phyloP scores from a whole-genome alignment of 176 grass and related monocot genomes.

The Carex pumila region DNA sequence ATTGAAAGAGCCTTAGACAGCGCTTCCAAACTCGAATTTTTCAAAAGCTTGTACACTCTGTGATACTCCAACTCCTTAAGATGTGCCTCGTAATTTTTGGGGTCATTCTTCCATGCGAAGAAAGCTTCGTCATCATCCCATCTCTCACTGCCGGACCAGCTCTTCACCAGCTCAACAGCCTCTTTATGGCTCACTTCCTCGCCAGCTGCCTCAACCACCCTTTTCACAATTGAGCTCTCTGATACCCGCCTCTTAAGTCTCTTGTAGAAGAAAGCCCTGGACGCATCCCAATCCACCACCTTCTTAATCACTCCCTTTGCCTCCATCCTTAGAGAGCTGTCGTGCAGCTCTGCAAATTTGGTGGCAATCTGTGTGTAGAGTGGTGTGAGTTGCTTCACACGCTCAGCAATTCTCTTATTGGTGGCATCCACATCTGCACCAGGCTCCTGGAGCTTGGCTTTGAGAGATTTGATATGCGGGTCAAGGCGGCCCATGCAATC shows the following conservation, averaged over 20 bases:
- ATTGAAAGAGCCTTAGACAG: slow-evolving; percentile 53
- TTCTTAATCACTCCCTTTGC: slow-evolving; percentile 78
- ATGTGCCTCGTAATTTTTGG: slow-evolving; percentile 55
- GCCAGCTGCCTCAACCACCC: slow-evolving; percentile 60
- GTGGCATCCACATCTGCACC: slow-evolving; percentile 45
- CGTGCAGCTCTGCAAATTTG: slow-evolving; percentile 86
- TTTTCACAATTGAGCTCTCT: slow-evolving; percentile 55
- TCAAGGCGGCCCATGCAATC: slow-evolving; percentile 94
- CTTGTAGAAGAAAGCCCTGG: slow-evolving; percentile 81
- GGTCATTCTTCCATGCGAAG: slow-evolving; percentile 73
- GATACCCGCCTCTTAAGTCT: slow-evolving; percentile 66
- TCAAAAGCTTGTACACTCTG: slow-evolving; percentile 48
- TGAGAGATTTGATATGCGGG: slow-evolving; percentile 52
- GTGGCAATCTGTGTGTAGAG: slow-evolving; percentile 94
- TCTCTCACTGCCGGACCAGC: slow-evolving; percentile 38
- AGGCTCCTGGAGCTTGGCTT: slow-evolving; percentile 52
- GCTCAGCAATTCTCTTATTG: slow-evolving; percentile 39
- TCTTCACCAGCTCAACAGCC: slow-evolving; percentile 48
- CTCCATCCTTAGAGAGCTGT: slow-evolving; percentile 86
- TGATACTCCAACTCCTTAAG: slow-evolving; percentile 68
- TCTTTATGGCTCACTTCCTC: slow-evolving; percentile 49
- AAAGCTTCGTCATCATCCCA: slow-evolving; percentile 89
- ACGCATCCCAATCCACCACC: slow-evolving; percentile 73
- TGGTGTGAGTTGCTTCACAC: slow-evolving; percentile 74
- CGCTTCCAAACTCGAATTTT: slow-evolving; percentile 55